phyloP scores from a whole-genome alignment of 352 stramenopile genomes.

The Phytophthora sojae region DNA sequence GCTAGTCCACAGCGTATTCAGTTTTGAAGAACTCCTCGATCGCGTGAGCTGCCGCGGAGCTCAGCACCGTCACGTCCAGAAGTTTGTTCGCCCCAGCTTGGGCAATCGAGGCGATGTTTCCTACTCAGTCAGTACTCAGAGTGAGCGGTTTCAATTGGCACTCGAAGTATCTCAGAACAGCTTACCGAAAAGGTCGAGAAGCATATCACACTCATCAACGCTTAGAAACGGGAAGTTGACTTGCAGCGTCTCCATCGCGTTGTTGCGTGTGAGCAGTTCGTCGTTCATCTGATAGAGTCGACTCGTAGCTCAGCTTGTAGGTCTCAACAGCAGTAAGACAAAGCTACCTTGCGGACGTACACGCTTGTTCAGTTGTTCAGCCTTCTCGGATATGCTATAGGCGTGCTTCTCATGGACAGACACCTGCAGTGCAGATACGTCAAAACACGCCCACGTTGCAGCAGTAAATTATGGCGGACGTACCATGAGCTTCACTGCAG shows the following conservation, averaged over 20 bases:
- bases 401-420: slow-evolving; percentile 66
- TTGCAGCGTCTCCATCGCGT: slow-evolving; percentile 52
- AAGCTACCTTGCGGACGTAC: slow-evolving; percentile 20
- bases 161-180: background rate
- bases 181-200: slow-evolving; percentile 80
- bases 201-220: slow-evolving; percentile 76
- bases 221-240: slow-evolving; percentile 70
- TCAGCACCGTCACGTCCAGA: slow-evolving; percentile 71
- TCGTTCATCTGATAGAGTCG: slow-evolving; percentile 47
- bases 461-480: background rate
- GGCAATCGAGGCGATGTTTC: slow-evolving; percentile 57
- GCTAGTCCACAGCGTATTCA: slow-evolving; percentile 69
- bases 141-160: background rate
- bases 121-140: slow-evolving; percentile 24
- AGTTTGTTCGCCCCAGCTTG: slow-evolving; percentile 60
- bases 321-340: background rate
- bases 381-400: slow-evolving; percentile 53
- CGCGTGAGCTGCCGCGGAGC: slow-evolving; percentile 56
- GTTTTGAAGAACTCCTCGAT: slow-evolving; percentile 79
- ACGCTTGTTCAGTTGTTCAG: slow-evolving; percentile 48
- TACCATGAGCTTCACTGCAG: slow-evolving; percentile 64
- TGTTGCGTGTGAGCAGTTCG: slow-evolving; percentile 53
- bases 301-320: background rate
- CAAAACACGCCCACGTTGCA: background rate
- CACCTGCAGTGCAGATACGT: slow-evolving; percentile 37